Conservation (phyloP, 2,329 filamentous ascomycete genomes). For the Hypoxylon rubiginosum region DNA sequence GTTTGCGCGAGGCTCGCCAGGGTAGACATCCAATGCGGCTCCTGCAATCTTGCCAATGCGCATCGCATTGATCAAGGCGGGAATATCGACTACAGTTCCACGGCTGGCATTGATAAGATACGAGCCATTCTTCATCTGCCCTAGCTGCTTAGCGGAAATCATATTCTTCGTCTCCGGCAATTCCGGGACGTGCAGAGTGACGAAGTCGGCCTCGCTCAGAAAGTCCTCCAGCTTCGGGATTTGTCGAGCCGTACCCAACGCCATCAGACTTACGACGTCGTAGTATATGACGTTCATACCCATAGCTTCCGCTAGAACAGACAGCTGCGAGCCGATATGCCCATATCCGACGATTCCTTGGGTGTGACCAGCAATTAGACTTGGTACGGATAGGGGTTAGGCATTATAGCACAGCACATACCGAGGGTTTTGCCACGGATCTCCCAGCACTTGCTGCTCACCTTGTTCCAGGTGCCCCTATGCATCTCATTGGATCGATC, state of each 20-base stretch:
- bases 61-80: slow-evolving; percentile 89
- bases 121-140: slow-evolving; percentile 90
- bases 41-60: slow-evolving; percentile 88
- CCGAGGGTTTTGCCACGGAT: slow-evolving; percentile 96
- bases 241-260: slow-evolving; percentile 87
- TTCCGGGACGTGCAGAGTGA: slow-evolving; percentile 95
- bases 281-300: slow-evolving; percentile 99
- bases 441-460: slow-evolving; percentile 97
- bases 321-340: slow-evolving; percentile 96
- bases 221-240: slow-evolving; percentile 83
- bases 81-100: slow-evolving; percentile 93
- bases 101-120: slow-evolving; percentile 98
- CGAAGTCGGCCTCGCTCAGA: slow-evolving; percentile 86
- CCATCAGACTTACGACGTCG: slow-evolving; percentile 95
- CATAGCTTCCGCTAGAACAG: slow-evolving; percentile 95
- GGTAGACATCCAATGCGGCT: slow-evolving; percentile 96
- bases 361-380: slow-evolving; percentile 19
- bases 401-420: slow-evolving; percentile 55
- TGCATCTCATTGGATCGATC: slow-evolving; percentile 97
- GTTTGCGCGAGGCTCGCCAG: slow-evolving; percentile 92
- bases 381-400: slow-evolving; percentile 7
- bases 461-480: slow-evolving; percentile 96
- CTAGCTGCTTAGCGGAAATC: slow-evolving; percentile 84
- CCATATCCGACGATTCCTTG: slow-evolving; percentile 93
- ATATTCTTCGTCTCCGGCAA: slow-evolving; percentile 92